Evolutionary conservation across 805 yeast genomes (phyloP).

Genomic region (Hanseniaspora occidentalis): DNA sequence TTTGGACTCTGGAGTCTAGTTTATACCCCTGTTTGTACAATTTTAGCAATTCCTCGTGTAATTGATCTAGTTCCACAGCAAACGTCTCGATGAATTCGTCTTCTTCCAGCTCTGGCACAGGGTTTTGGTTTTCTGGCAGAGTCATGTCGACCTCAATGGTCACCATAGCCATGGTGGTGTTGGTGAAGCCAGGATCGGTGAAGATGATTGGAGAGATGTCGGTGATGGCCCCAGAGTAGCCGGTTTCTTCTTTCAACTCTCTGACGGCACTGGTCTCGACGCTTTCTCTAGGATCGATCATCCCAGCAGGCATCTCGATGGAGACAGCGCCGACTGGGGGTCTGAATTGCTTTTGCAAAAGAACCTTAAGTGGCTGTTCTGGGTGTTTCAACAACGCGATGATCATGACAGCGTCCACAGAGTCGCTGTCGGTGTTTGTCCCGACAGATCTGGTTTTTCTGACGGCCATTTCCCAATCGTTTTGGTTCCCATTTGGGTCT

Average conservation of each 20-base stretch:
- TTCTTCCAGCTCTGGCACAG: conserved; percentile 70
- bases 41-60: conserved; percentile 41
- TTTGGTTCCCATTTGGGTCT: conserved; percentile 57
- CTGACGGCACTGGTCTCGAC: conserved; percentile 73
- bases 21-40: conserved; percentile 55
- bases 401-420: conserved; percentile 85
- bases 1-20: conserved; percentile 80
- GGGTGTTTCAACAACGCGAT: conserved; percentile 53
- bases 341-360: conserved; percentile 81
- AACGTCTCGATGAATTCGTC: conserved; percentile 90
- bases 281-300: conserved; percentile 74
- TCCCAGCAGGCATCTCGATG: conserved; percentile 91
- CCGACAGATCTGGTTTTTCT: conserved; percentile 59
- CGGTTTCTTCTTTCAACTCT: conserved; percentile 87
- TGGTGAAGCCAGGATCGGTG: conserved; percentile 83
- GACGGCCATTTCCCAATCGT: conserved; percentile 89
- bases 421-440: conserved; percentile 24
- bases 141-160: conserved; percentile 64
- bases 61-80: conserved; percentile 45
- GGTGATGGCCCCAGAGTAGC: conserved; percentile 55
- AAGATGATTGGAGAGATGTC: conserved; percentile 37
- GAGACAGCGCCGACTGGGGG: conserved; percentile 87
- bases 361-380: conserved; percentile 36
- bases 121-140: conserved; percentile 53
- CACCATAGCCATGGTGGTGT: conserved; percentile 74